These are phyloP conservation scores for Epichloe baconii DNA, from an alignment of 2,329 filamentous ascomycete genomes.

Conservation along the genomic window DNA sequence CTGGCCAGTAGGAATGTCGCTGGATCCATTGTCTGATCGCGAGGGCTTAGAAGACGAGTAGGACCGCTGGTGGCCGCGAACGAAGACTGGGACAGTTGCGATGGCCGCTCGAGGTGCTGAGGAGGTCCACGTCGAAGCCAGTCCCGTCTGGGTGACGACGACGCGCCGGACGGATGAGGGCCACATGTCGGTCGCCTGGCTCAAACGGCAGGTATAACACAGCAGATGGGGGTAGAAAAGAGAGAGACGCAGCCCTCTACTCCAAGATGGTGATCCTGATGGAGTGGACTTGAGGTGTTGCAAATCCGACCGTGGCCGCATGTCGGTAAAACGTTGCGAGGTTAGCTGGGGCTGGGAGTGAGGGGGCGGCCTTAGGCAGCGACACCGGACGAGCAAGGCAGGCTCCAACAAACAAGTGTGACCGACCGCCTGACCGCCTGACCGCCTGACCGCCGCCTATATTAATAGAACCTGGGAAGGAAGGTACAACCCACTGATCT, in stretches of 20 bases:
- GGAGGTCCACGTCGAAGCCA: slow-evolving; percentile 30
- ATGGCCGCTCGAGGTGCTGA: slow-evolving; percentile 26
- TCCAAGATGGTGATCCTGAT: slow-evolving; percentile 19
- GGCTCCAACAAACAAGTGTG: not conserved
- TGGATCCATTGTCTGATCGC: slow-evolving; percentile 42
- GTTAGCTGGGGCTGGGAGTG: not conserved
- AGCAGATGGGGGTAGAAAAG: slow-evolving; percentile 6
- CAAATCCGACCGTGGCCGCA: slow-evolving; percentile 24
- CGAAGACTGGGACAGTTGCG: slow-evolving; percentile 21
- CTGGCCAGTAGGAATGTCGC: slow-evolving; percentile 34
- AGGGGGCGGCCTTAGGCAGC: slow-evolving; percentile 22
- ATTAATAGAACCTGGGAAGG: not conserved
- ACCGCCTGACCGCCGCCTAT: too few species aligned
- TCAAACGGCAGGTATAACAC: slow-evolving; percentile 5
- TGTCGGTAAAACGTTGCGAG: slow-evolving; percentile 8
- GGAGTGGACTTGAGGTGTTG: slow-evolving; percentile 16
- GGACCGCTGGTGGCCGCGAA: slow-evolving; percentile 36
- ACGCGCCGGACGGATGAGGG: slow-evolving; percentile 44
- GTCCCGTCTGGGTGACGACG: slow-evolving; percentile 30
- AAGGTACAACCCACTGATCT: not conserved
- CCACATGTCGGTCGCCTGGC: slow-evolving; percentile 31
- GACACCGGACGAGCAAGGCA: slow-evolving; percentile 11
- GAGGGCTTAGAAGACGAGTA: slow-evolving; percentile 52
- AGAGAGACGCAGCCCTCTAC: slow-evolving; percentile 8
- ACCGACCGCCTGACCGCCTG: not conserved